Conservation (phyloP, 1,284 basidiomycete species). For the Omphalotus olearius region DNA sequence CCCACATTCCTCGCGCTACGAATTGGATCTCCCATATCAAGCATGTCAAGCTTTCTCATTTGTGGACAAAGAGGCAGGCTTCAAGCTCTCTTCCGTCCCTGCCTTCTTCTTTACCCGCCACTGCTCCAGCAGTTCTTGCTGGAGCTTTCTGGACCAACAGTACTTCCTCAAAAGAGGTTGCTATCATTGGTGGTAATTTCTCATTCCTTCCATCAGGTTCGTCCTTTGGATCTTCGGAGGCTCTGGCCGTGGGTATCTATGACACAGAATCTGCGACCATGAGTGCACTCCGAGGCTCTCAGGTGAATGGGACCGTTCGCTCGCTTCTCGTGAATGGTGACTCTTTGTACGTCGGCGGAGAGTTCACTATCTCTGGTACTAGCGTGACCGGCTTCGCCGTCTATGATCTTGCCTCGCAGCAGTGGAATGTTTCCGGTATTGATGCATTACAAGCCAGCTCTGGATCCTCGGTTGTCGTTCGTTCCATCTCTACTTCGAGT, state of each 20-base stretch:
- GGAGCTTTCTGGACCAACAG: constrained; percentile 90
- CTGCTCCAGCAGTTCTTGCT: constrained; percentile 79
- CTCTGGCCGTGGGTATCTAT: constrained; percentile 73
- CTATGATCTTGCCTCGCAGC: constrained; percentile 64
- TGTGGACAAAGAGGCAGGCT: constrained; percentile 52
- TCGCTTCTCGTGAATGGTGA: constrained; percentile 66
- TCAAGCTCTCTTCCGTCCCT: constrained; percentile 40
- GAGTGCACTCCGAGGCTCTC: constrained; percentile 56
- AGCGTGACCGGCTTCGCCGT: constrained; percentile 65
- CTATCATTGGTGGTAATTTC: constrained; percentile 90
- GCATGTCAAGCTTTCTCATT: constrained; percentile 37
- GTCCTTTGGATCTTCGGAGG: constrained; percentile 32
- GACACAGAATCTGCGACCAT: constrained; percentile 48
- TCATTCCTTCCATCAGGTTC: constrained; percentile 49
- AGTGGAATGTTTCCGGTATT: constrained; percentile 57
- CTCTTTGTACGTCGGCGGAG: constrained; percentile 76
- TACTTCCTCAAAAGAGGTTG: constrained; percentile 59
- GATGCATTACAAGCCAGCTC: constrained; percentile 53
- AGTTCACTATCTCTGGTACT: constrained; percentile 59
- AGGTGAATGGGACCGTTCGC: constrained; percentile 69
- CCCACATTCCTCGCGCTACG: constrained; percentile 30
- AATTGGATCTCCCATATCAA: constrained; percentile 49
- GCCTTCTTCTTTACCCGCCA: constrained; percentile 49
- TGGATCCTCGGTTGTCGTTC: constrained; percentile 63
- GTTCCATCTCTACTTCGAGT: constrained; percentile 65